phyloP scores from a whole-genome alignment of 768 basidiomycete species.

The Gymnopilus junonius region DNA sequence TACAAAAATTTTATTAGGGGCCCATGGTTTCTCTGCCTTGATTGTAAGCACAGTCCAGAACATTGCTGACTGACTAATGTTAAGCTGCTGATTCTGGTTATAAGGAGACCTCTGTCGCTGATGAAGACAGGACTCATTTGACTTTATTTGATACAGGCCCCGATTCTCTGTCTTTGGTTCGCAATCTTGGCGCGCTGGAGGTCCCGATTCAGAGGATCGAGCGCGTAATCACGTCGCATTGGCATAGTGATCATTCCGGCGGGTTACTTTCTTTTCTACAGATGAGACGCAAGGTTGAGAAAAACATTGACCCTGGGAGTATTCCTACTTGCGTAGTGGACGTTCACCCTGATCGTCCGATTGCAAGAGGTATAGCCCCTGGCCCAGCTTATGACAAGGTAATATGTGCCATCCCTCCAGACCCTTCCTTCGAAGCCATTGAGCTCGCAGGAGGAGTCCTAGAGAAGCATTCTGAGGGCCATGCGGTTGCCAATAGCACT shows the following conservation, averaged over 20 bases:
- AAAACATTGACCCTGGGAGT: not conserved
- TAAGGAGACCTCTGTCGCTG: constrained; percentile 62
- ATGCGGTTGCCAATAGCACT: constrained; percentile 63
- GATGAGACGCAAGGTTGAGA: constrained; percentile 34
- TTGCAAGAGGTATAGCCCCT: constrained; percentile 73
- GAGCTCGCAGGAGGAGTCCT: constrained; percentile 55
- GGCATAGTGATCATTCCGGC: constrained; percentile 80
- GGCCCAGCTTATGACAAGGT: constrained; percentile 62
- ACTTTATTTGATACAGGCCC: constrained; percentile 87
- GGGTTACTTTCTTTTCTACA: constrained; percentile 71
- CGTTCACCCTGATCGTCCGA: constrained; percentile 77
- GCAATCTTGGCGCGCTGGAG: constrained; percentile 68
- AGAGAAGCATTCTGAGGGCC: constrained; percentile 61
- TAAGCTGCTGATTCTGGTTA: not conserved
- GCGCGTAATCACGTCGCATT: constrained; percentile 74
- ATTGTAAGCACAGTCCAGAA: constrained; percentile 52
- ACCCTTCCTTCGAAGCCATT: constrained; percentile 77
- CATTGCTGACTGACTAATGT: not conserved
- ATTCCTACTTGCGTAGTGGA: constrained; percentile 57
- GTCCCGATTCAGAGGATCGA: constrained; percentile 57
- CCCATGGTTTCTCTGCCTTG: constrained; percentile 84
- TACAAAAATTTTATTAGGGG: constrained; percentile 48
- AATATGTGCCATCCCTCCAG: constrained; percentile 61
- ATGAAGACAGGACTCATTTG: constrained; percentile 43
- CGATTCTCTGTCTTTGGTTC: constrained; percentile 73